phyloP scores from a whole-genome alignment of 2,329 filamentous ascomycete genomes.

The Alternaria atra region DNA sequence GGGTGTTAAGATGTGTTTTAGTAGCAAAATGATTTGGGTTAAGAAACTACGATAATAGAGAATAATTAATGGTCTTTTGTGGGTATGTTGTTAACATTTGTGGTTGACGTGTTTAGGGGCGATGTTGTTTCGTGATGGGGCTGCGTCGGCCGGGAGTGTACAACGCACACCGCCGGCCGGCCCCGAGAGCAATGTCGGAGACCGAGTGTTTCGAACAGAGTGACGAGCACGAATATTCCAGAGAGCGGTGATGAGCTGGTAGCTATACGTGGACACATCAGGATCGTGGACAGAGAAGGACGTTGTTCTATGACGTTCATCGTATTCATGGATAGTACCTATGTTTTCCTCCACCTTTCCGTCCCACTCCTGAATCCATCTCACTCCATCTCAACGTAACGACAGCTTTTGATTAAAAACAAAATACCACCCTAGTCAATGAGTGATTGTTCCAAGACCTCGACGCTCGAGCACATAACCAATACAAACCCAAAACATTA shows the following conservation, averaged over 20 bases:
- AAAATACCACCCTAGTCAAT: slow-evolving; percentile 11
- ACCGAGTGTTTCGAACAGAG: background rate
- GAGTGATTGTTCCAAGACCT: slow-evolving; percentile 14
- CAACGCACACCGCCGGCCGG: slow-evolving; percentile 1
- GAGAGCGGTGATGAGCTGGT: background rate
- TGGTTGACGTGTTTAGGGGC: background rate
- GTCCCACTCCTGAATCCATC: background rate
- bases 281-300: background rate
- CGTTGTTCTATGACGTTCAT: slow-evolving; percentile 8
- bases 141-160: background rate
- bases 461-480: background rate
- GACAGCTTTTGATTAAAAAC: slow-evolving; percentile 15
- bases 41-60: background rate
- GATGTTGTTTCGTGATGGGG: slow-evolving; percentile 6
- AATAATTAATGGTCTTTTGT: slow-evolving; percentile 13
- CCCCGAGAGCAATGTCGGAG: background rate
- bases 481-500: slow-evolving; percentile 16
- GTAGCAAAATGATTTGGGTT: background rate
- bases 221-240: background rate
- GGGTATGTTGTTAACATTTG: background rate
- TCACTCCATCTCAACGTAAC: slow-evolving; percentile 5
- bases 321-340: slow-evolving; percentile 18
- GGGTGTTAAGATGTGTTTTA: background rate
- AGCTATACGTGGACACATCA: background rate
- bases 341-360: slow-evolving; percentile 4